Base-by-base conservation (phyloP, 2,329 filamentous ascomycete genomes). In the Cordyceps fumosorosea region DNA sequence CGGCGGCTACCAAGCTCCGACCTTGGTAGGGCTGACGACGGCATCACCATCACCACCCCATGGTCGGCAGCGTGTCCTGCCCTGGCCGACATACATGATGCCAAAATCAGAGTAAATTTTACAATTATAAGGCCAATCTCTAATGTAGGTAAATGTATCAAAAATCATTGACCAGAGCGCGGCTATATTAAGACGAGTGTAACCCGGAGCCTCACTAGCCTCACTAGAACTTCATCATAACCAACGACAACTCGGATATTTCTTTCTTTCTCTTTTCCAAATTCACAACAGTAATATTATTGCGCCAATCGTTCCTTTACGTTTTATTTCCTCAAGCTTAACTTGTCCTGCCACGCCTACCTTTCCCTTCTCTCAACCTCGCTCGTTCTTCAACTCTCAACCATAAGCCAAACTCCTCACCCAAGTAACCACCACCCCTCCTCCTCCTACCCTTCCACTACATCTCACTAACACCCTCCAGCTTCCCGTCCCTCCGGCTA, bases 401-500 rank as follows among this genome's bases (percentile, higher is more conserved):
- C 26, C 12, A 56, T 56, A 40, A 47, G 24, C 54, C 42, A 56
- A 34, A 40, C 54, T 22, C 24, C 54, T 34, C 40, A 56, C 8
- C 24, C 54, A 20, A 34, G 54, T 47, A 16, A 56, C 26, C 16
- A 26, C 20, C 16, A 18, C 40, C 16, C 40, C 6, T 10, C 8
- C 6, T 32, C 54, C 18, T 3, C 18, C 37, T 26, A 3, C 10
- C 5, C 22, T 18, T 10, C 42, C 18, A 37, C 40, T 29, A 6
- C 29, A 4, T 29, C 29, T 29, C 40, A 34, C 40, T 45, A 22
- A 56, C 40, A 24, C 22, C 14, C 24, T 40, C 29, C 22, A 58
- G 45, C 56, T 12, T 7, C 29, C 20, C 58, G 40, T 5, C 58
- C 66, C 18, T 34, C 71, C 62, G 68, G 78, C 65, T 83, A 81